These are phyloP conservation scores for Pyrus hybrid DNA, from an alignment of 331 rosid genomes.

Conservation along the genomic window DNA sequence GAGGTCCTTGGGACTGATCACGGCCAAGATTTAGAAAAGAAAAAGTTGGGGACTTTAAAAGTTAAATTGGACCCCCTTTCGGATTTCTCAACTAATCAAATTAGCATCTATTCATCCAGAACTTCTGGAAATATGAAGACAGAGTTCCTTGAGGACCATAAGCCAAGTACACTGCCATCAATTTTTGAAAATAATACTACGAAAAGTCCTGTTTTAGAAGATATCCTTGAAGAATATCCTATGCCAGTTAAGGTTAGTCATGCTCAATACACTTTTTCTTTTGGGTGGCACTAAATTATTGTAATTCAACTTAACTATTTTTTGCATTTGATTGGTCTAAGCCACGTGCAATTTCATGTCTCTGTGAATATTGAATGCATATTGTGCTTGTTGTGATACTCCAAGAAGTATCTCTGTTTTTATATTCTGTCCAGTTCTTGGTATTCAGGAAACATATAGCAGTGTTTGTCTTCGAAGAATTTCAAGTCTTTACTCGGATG, in stretches of 20 bases:
- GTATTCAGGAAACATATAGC: neutral
- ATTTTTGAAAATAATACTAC: slow-evolving; percentile 11
- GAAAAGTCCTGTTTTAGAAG: slow-evolving; percentile 27
- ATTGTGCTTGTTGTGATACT: neutral
- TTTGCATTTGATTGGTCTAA: neutral
- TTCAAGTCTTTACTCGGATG: too few relatives aligned
- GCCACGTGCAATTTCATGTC: neutral
- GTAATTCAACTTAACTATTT: neutral
- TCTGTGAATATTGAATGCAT: neutral
- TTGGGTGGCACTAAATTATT: neutral
- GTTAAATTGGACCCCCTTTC: slow-evolving; percentile 21
- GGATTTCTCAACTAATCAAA: slow-evolving; percentile 14
- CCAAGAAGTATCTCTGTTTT: neutral
- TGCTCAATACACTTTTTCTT: slow-evolving; percentile 4
- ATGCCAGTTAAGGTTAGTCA: slow-evolving; percentile 49
- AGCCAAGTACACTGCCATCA: slow-evolving; percentile 19
- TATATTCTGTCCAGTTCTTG: neutral
- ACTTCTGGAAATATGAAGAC: slow-evolving; percentile 18
- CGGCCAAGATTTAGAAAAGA: slow-evolving; percentile 17
- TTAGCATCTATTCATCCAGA: slow-evolving; percentile 17
- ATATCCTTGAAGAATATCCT: slow-evolving; percentile 21
- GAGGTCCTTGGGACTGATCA: slow-evolving; percentile 14
- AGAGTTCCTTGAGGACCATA: slow-evolving; percentile 27
- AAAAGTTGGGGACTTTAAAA: slow-evolving; percentile 24
- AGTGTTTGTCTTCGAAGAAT: neutral